Evolutionary conservation across 331 rosid genomes (phyloP), one percentile per base, ranked within the genome.

Genomic region (Stylosanthes scabra): DNA sequence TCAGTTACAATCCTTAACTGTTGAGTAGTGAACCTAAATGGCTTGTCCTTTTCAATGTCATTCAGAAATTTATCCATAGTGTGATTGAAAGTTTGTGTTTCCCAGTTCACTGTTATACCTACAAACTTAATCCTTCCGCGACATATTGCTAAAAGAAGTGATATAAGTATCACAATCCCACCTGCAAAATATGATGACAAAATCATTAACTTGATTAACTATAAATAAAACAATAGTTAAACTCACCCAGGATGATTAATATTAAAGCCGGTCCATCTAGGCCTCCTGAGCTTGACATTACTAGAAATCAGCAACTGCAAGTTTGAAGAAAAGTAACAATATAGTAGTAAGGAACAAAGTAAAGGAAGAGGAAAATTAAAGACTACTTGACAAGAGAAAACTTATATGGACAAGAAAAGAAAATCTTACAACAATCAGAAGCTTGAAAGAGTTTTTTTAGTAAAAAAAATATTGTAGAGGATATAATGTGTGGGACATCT

Each of bases 31-130:
- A 80, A 86, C 40, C 68, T 81, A 28, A 86, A 76, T 7, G 81
- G 87, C 42, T 79, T 81, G 67, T 85, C 90, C 55, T 79, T 79
- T 63, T 83, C 88, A 77, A 81, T 79, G 8, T 81, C 88, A 13
- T 50, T 81, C 9, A 85, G 51, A 66, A 88, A 81, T 20, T 67
- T 74, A 11, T 85, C 72, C 83, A 85, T 78, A 8, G 71, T 63
- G 2, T 61, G 55, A 8, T 80, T 86, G 28, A 20, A 59, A 45
- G 74, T 76, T 8, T 42, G 66, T 9, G 73, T 2, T 25, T 63
- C 80, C 49, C 68, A 78, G 8, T 31, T 20, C 52, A 65, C 52
- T 40, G 9, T 25, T 27, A 9, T 51, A 60, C 55, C 7, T 34
- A 78, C 3, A 31, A 31, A 3, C 3, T 31, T 31, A 31, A 31